Percentiles rank a stretch among this genome's conserved stretches.
Conservation (phyloP, 2,329 filamentous ascomycete genomes). For the Pleurostoma richardsiae region DNA sequence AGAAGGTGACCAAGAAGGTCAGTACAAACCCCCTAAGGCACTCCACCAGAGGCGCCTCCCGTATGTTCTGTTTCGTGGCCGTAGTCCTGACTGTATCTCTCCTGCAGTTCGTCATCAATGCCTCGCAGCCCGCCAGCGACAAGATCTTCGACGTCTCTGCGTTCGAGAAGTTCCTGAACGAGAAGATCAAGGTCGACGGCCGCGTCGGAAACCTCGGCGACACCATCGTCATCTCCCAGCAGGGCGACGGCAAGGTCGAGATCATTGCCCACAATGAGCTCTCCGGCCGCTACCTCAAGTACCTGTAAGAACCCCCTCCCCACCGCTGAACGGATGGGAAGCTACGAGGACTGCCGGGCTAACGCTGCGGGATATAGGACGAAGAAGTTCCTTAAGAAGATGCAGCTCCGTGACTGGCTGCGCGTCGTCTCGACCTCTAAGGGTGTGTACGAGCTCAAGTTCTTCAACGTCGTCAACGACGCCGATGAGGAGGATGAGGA, state of each 20-base stretch:
- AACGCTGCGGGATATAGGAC: slow-evolving; percentile 52
- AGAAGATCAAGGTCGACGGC: slow-evolving; percentile 99
- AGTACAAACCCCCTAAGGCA: slow-evolving; percentile 13
- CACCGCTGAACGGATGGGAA: neutral
- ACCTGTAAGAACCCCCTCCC: slow-evolving; percentile 65
- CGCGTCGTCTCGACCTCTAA: slow-evolving; percentile 96
- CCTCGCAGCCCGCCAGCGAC: slow-evolving; percentile 94
- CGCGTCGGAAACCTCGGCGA: slow-evolving; percentile 98
- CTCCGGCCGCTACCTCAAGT: slow-evolving; percentile 99
- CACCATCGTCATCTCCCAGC: slow-evolving; percentile 81
- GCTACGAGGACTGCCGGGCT: slow-evolving; percentile 13
- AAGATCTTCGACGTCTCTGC: slow-evolving; percentile 99
- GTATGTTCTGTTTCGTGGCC: neutral
- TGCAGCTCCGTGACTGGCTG: slow-evolving; percentile 99
- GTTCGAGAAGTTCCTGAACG: slow-evolving; percentile 99
- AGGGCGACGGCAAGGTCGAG: slow-evolving; percentile 96
- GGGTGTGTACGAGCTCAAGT: slow-evolving; percentile 99
- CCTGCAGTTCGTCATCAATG: slow-evolving; percentile 94
- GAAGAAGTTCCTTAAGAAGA: slow-evolving; percentile 99
- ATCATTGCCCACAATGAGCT: slow-evolving; percentile 96
- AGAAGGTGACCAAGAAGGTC: slow-evolving; percentile 86
- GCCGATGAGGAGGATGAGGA: slow-evolving; percentile 98
- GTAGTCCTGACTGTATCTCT: neutral
- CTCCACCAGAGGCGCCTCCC: no score
- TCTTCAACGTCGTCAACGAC: slow-evolving; percentile 99